Base-by-base conservation (phyloP, 169 alveolate genomes). In the Cryptosporidium sp. region DNA sequence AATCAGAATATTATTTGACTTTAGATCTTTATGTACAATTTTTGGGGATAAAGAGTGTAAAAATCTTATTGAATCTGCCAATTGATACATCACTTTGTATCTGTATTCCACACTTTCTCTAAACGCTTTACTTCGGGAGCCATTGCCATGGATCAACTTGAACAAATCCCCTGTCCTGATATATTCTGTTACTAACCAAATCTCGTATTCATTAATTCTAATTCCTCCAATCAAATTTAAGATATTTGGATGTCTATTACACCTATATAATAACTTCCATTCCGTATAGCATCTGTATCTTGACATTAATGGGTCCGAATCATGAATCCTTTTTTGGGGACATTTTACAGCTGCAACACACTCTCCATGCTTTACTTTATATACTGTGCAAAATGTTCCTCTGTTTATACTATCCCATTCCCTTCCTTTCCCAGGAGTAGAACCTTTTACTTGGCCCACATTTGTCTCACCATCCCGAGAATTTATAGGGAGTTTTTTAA, bases 11-110 rank as follows among this genome's bases (percentile, higher is more conserved):
- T 97, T 97, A 89, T 96, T 97, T 18, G 97, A 97, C 52, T 97
- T 97, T 73, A 97, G 93, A 93, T 97, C 98, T 80, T 98, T 91
- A 86, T 97, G 98, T 23, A 94, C 93, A 59, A 95, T 91, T 43
- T 96, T 95, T 39, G 98, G 98, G 45, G 96, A 50, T 10, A 69
- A 61, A 7, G 92, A 68, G 21, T 86, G 92, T 39, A 86, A 48
- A 59, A 71, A 86, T 12, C 85, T 39, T 12, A 86, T 69, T 21
- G 86, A 59, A 37, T 86, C 92, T 12, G 91, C 84, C 51, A 86
- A 45, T 39, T 86, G 91, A 58, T 73, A 69, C 91, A 86, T 86
- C 23, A 86, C 69, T 31, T 70, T 68, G 37, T 50, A 86, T 37
- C 67, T 45, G 41, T 70, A 62, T 37, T 73, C 91, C 12, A 35